phyloP scores from a whole-genome alignment of 495 filamentous ascomycete genomes.

The Pseudevernia furfuracea region DNA sequence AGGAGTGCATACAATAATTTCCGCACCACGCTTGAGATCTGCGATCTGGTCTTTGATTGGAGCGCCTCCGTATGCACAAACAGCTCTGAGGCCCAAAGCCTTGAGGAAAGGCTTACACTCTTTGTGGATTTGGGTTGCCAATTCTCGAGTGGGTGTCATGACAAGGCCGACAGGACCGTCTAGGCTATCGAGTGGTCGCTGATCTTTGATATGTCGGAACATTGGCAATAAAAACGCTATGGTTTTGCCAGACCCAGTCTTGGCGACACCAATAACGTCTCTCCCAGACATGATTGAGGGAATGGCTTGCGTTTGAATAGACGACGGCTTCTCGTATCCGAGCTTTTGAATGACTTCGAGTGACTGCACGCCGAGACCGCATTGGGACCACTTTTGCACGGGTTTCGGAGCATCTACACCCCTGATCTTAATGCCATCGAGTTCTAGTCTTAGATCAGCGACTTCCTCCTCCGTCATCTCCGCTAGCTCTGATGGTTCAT shows the following conservation, averaged over 20 bases:
- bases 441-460: conserved; percentile 69
- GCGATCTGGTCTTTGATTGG: conserved; percentile 98
- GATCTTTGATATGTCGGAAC: conserved; percentile 97
- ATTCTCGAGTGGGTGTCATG: conserved; percentile 90
- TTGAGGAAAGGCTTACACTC: conserved; percentile 93
- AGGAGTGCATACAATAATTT: conserved; percentile 91
- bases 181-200: conserved; percentile 68
- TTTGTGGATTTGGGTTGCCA: conserved; percentile 88
- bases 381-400: conserved; percentile 94
- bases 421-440: conserved; percentile 90
- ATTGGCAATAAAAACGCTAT: conserved; percentile 91
- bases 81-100: conserved; percentile 76
- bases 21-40: conserved; percentile 87
- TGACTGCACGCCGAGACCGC: conserved; percentile 76
- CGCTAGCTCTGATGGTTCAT: conserved; percentile 74
- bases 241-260: conserved; percentile 98
- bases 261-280: conserved; percentile 93
- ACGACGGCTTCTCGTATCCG: conserved; percentile 81
- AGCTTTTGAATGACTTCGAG: conserved; percentile 79
- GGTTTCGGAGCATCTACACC: conserved; percentile 85
- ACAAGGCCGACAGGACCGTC: conserved; percentile 86
- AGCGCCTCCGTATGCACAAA: conserved; percentile 92
- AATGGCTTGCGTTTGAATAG: conserved; percentile 92
- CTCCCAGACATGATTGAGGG: conserved; percentile 93
- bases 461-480: conserved; percentile 83